Evolutionary conservation across 345 rosid species (phyloP).

Genomic region (Hibiscus mutabilis): DNA sequence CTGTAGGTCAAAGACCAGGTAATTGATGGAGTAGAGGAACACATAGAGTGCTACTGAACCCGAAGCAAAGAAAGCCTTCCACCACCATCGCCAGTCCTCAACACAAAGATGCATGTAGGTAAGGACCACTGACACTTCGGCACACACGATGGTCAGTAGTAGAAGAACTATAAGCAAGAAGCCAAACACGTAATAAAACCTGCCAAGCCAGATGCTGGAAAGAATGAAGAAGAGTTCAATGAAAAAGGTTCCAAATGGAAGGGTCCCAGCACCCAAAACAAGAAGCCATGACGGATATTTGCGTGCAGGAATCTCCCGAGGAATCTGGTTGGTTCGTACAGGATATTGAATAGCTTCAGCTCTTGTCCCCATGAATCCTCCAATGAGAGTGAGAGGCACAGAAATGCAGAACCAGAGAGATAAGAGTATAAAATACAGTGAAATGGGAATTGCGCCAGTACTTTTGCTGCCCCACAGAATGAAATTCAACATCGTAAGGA

Average conservation of each 20-base stretch:
- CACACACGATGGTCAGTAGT: constrained; percentile 60
- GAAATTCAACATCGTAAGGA: constrained; percentile 56
- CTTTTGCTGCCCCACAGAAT: constrained; percentile 70
- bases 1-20: constrained; percentile 67
- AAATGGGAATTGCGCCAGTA: constrained; percentile 79
- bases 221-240: constrained; percentile 77
- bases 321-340: constrained; percentile 73
- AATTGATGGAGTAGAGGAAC: constrained; percentile 66
- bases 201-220: constrained; percentile 82
- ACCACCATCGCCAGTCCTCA: constrained; percentile 92
- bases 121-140: constrained; percentile 73
- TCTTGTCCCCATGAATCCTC: constrained; percentile 67
- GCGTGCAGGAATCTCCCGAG: constrained; percentile 75
- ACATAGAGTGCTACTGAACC: constrained; percentile 76
- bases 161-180: constrained; percentile 62
- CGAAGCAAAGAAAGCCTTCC: constrained; percentile 87
- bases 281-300: constrained; percentile 84
- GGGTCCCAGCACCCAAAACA: constrained; percentile 82
- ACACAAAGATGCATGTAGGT: constrained; percentile 84
- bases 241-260: constrained; percentile 74
- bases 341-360: constrained; percentile 64
- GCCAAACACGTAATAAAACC: constrained; percentile 73
- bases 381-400: constrained; percentile 68
- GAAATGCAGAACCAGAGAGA: constrained; percentile 83
- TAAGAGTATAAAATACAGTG: constrained; percentile 53